Evolutionary conservation across 2,329 filamentous ascomycete genomes (phyloP).

Genomic region (Cordyceps tenuipes): DNA sequence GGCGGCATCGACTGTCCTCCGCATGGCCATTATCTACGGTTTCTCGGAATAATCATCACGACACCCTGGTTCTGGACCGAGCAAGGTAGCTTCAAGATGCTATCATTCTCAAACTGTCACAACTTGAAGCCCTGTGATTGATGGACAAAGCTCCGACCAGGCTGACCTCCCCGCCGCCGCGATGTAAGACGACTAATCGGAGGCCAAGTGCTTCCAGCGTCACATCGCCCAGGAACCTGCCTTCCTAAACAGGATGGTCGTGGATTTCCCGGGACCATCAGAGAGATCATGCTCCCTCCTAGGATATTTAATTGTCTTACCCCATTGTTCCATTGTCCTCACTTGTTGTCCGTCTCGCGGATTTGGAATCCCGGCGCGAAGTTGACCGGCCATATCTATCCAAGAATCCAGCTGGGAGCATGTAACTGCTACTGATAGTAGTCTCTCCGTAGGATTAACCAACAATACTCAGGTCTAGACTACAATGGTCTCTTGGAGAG

Average conservation of each 20-base stretch:
- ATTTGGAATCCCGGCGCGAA: too few relatives aligned
- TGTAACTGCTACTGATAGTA: too few relatives aligned
- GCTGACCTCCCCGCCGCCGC: background rate
- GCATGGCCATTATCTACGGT: background rate
- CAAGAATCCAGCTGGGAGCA: too few relatives aligned
- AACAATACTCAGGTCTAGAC: too few relatives aligned
- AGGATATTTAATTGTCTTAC: background rate
- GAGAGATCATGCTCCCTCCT: background rate
- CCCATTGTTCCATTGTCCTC: background rate
- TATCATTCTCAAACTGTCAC: background rate
- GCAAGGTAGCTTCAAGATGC: background rate
- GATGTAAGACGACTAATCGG: background rate
- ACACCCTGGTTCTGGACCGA: background rate
- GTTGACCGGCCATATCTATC: too few relatives aligned
- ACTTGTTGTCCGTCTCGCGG: too few relatives aligned
- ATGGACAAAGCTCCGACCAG: conserved; percentile 2
- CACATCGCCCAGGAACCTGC: background rate
- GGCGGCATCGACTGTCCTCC: background rate
- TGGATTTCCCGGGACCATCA: background rate
- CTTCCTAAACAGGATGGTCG: background rate
- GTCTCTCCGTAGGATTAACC: too few relatives aligned
- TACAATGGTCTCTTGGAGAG: too few relatives aligned
- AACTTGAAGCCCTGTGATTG: background rate
- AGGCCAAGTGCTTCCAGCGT: background rate
- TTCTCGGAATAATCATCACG: background rate